A percentile compares a stretch with the other conserved stretches of the same genome.
These are phyloP conservation scores for Sporothrix globosa DNA, from an alignment of 2,329 filamentous ascomycete species.

Conservation along the genomic window DNA sequence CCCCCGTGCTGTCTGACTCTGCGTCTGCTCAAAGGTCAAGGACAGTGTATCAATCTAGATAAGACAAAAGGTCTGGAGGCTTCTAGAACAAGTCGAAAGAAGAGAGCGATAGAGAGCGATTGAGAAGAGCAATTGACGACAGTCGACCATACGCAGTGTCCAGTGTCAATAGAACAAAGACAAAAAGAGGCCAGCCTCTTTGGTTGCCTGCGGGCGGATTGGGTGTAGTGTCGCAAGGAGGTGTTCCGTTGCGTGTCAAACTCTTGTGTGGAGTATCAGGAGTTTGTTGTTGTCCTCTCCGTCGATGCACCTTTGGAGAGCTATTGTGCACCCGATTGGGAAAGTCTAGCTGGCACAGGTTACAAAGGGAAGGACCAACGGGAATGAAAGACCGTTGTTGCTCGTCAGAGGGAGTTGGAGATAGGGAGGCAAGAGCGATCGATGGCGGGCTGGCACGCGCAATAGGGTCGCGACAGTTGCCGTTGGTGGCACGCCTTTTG, in stretches of 20 bases:
- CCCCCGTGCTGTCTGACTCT: not conserved
- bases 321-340: conserved; percentile 36
- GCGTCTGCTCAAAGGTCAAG: not conserved
- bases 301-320: not conserved
- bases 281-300: not conserved
- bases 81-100: not conserved
- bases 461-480: not conserved
- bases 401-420: not conserved
- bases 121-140: conserved; percentile 8
- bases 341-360: not conserved
- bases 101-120: conserved; percentile 3
- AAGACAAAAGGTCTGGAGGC: not conserved
- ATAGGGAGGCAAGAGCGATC: not conserved
- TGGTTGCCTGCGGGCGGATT: conserved; percentile 1
- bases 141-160: not conserved
- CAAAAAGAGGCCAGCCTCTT: conserved; percentile 25
- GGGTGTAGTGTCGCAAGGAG: conserved; percentile 15
- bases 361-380: not conserved
- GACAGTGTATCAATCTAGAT: not conserved
- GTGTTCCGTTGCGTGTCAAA: not conserved
- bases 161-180: not conserved
- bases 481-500: conserved; percentile 13
- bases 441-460: conserved; percentile 7
- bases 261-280: not conserved
- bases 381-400: not conserved